Conservation (phyloP, 176 grass and related monocot species). For the Oryza officinalis region DNA sequence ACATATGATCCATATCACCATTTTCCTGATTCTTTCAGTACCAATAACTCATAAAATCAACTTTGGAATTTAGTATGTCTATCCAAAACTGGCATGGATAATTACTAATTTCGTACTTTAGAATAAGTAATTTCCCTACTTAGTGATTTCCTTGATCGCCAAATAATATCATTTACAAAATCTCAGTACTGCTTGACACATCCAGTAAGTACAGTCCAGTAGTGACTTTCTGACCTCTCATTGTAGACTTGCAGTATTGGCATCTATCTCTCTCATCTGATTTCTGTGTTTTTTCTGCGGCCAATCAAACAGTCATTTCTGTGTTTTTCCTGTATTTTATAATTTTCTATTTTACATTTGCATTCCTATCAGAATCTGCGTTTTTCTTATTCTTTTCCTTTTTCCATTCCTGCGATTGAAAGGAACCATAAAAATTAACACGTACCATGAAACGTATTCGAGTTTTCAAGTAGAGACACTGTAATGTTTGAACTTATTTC, state of each 20-base stretch:
- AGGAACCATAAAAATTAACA: too few relatives aligned
- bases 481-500: neutral
- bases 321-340: too few relatives aligned
- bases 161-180: neutral
- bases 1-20: neutral
- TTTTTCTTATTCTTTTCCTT: too few relatives aligned
- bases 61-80: neutral
- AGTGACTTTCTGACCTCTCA: neutral
- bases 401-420: too few relatives aligned
- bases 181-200: neutral
- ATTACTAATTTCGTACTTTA: neutral
- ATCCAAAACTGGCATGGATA: neutral
- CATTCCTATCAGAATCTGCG: too few relatives aligned
- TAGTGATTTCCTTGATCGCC: neutral
- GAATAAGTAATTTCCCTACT: neutral
- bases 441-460: neutral
- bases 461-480: neutral
- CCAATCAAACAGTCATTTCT: too few relatives aligned
- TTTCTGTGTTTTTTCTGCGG: too few relatives aligned
- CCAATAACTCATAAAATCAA: neutral
- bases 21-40: neutral
- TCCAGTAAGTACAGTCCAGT: neutral
- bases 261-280: too few relatives aligned
- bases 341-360: too few relatives aligned
- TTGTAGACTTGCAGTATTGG: neutral